Percentiles rank a stretch among this genome's conserved stretches.
These are phyloP conservation scores for Onygena corvina DNA, from an alignment of 2,329 filamentous ascomycete species.

Conservation along the genomic window DNA sequence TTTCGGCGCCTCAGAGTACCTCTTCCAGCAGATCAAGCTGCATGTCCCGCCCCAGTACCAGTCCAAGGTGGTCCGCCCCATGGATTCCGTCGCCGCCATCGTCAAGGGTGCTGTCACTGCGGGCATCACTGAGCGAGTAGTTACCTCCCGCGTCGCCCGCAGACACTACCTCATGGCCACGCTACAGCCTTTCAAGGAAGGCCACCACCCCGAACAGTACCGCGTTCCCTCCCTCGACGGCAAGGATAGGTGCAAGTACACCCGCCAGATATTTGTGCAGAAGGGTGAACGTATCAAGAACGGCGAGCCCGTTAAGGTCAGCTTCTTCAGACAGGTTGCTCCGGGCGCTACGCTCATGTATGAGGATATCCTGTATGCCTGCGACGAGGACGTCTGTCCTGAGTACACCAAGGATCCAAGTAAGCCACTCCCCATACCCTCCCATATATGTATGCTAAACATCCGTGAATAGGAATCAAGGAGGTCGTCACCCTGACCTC, in stretches of 20 bases:
- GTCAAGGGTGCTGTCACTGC: constrained; percentile 97
- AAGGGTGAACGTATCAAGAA: constrained; percentile 99
- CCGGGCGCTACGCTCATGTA: constrained; percentile 98
- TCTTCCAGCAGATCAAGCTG: constrained; percentile 98
- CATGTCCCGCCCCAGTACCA: constrained; percentile 98
- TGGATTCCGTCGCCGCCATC: constrained; percentile 97
- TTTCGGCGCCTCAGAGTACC: constrained; percentile 95
- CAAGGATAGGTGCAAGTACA: constrained; percentile 98
- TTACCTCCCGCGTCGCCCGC: constrained; percentile 92
- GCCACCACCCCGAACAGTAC: constrained; percentile 95
- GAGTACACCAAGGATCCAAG: constrained; percentile 99
- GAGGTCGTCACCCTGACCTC: constrained; percentile 96
- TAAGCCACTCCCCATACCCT: constrained; percentile 44
- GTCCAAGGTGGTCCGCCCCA: constrained; percentile 91
- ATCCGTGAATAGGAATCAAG: constrained; percentile 66
- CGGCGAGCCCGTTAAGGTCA: constrained; percentile 96
- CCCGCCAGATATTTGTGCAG: constrained; percentile 93
- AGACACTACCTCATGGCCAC: constrained; percentile 99
- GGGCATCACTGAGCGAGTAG: constrained; percentile 90
- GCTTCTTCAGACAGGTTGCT: constrained; percentile 94
- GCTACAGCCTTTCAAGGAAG: constrained; percentile 95
- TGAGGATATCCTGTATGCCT: constrained; percentile 94
- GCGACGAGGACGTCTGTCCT: constrained; percentile 93
- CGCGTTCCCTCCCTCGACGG: constrained; percentile 92
- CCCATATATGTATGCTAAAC: constrained; percentile 2